These are phyloP conservation scores for Medicago lupulina DNA, from an alignment of 306 rosid genomes.

Conservation along the genomic window DNA sequence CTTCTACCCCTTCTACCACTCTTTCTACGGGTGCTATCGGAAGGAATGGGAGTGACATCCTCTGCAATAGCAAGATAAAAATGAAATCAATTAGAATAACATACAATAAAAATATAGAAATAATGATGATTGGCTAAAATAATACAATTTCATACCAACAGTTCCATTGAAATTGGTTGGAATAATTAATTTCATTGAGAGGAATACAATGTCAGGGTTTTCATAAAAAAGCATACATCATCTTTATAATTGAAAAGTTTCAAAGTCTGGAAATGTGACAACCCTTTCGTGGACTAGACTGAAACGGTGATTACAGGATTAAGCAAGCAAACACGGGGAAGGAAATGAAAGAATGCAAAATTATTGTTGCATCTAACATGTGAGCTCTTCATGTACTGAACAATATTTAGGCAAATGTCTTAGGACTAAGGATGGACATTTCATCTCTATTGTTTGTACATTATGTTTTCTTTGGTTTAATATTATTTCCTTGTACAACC, in stretches of 20 bases:
- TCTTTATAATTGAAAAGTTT: too few relatives aligned
- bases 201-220: not conserved
- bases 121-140: not conserved
- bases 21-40: constrained; percentile 93
- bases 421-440: not conserved
- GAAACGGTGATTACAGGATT: too few relatives aligned
- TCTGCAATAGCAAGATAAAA: constrained; percentile 52
- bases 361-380: too few relatives aligned
- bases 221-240: not conserved
- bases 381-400: too few relatives aligned
- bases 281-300: too few relatives aligned
- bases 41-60: constrained; percentile 95
- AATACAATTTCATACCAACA: not conserved
- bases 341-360: not conserved
- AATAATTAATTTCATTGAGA: not conserved
- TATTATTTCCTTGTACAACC: not conserved
- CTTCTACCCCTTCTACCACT: constrained; percentile 95
- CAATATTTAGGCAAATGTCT: not conserved
- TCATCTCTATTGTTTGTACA: not conserved
- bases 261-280: too few relatives aligned
- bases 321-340: not conserved
- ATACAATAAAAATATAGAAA: not conserved
- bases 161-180: not conserved
- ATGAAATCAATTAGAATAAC: not conserved
- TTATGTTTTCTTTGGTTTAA: not conserved